phyloP scores from a whole-genome alignment of 2,329 filamentous ascomycete genomes.

The Pseudocercospora crystallina region DNA sequence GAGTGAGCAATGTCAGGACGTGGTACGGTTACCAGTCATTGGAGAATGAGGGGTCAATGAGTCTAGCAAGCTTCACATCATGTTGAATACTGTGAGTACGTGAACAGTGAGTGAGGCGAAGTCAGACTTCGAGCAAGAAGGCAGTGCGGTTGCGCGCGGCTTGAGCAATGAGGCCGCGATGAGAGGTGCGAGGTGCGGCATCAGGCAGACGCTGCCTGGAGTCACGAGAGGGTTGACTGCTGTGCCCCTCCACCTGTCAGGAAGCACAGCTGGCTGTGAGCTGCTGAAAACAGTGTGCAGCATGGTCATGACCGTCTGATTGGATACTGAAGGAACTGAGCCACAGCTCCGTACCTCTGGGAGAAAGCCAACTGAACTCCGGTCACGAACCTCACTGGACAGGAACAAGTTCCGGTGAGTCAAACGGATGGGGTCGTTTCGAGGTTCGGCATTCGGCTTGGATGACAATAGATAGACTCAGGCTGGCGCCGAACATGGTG shows the following conservation, averaged over 20 bases:
- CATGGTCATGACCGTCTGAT: slow-evolving; percentile 4
- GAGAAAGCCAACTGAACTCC: slow-evolving; percentile 2
- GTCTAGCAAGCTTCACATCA: no score
- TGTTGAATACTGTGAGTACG: no score
- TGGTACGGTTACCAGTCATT: no score
- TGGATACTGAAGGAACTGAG: slow-evolving; percentile 12
- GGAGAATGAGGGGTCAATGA: no score
- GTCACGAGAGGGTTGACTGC: slow-evolving; percentile 7
- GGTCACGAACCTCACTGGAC: slow-evolving; percentile 9
- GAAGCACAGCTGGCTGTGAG: slow-evolving; percentile 7
- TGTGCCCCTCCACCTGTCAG: slow-evolving; percentile 3
- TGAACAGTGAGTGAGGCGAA: no score
- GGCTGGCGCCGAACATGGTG: no score
- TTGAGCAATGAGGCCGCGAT: neutral
- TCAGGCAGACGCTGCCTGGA: slow-evolving; percentile 14
- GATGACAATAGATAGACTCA: no score
- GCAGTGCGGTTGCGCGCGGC: neutral
- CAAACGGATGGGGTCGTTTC: neutral
- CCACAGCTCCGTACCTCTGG: slow-evolving; percentile 10
- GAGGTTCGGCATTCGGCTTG: no score
- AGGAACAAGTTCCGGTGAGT: slow-evolving; percentile 4
- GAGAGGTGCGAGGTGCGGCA: neutral
- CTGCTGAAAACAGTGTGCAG: slow-evolving; percentile 8
- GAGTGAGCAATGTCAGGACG: no score
- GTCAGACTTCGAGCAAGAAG: no score